phyloP scores from a whole-genome alignment of 2,329 filamentous ascomycete genomes.

The Fusarium foetens region DNA sequence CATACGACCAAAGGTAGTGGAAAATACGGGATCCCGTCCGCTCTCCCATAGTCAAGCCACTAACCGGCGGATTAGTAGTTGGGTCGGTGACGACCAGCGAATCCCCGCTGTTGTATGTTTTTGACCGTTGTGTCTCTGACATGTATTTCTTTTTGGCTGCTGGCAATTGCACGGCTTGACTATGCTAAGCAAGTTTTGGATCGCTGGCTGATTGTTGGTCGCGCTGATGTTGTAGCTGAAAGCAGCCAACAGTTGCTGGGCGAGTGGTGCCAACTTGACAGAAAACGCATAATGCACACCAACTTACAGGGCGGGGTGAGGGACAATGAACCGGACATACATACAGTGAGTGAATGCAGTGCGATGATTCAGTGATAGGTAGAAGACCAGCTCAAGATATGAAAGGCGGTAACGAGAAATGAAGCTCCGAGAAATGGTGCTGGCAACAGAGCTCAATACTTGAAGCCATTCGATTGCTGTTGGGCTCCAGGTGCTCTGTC shows the following conservation, averaged over 20 bases:
- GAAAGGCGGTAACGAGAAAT: not conserved
- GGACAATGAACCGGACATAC: too few relatives aligned
- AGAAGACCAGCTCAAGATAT: too few relatives aligned
- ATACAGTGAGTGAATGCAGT: not conserved
- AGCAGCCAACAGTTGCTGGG: not conserved
- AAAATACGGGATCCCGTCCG: slow-evolving; percentile 16
- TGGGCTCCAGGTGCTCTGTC: not conserved
- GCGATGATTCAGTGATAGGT: fast-evolving
- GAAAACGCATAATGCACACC: too few relatives aligned
- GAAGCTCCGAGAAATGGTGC: not conserved
- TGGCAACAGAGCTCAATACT: not conserved
- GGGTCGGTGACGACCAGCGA: slow-evolving; percentile 14
- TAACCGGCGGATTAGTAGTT: slow-evolving; percentile 10
- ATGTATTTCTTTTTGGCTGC: not conserved
- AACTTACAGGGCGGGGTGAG: not conserved
- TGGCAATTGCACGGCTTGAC: fast-evolving
- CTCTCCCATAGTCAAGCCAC: slow-evolving; percentile 11
- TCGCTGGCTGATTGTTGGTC: too few relatives aligned
- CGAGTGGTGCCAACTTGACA: not conserved
- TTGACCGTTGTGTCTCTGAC: not conserved
- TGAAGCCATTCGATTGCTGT: too few relatives aligned
- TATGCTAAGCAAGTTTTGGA: fast-evolving
- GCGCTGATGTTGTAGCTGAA: too few relatives aligned
- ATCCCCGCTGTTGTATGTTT: slow-evolving; percentile 14
- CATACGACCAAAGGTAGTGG: slow-evolving; percentile 13